These are phyloP conservation scores for Puccinia hordei DNA, from an alignment of 1,284 basidiomycete species.

Conservation along the genomic window DNA sequence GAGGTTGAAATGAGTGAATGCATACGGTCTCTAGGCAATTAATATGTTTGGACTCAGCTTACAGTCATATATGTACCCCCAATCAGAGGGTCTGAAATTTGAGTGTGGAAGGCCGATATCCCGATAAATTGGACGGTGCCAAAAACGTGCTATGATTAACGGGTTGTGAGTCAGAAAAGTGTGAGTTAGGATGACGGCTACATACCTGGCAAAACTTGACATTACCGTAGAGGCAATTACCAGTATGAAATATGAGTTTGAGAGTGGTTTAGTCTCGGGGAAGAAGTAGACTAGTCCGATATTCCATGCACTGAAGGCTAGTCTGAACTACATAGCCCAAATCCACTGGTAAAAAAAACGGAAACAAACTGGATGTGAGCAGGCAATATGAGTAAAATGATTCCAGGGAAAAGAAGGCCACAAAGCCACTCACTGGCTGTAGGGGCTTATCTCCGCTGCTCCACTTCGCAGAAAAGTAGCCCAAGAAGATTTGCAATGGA, in stretches of 20 bases:
- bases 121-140: constrained; percentile 98
- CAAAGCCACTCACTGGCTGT: constrained; percentile 56
- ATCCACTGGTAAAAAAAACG: constrained; percentile 75
- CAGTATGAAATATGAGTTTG: constrained; percentile 77
- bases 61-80: constrained; percentile 99
- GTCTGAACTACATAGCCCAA: constrained; percentile 83
- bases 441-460: constrained; percentile 60
- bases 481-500: constrained; percentile 93
- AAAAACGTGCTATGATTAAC: constrained; percentile 20
- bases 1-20: background rate
- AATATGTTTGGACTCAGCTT: constrained; percentile 57
- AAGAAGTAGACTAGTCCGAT: constrained; percentile 82
- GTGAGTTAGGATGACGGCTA: constrained; percentile 44
- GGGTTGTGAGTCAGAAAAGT: background rate
- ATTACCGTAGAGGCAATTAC: constrained; percentile 78
- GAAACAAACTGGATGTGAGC: background rate
- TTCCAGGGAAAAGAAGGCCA: background rate
- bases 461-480: constrained; percentile 95
- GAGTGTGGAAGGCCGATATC: constrained; percentile 95
- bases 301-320: constrained; percentile 70
- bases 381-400: background rate
- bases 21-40: background rate
- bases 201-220: constrained; percentile 80
- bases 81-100: constrained; percentile 93
- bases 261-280: constrained; percentile 71